Evolutionary conservation across 1,139 yeast species (phyloP), one percentile per base, ranked within the genome.

Genomic region (Wickerhamomyces sp.): DNA sequence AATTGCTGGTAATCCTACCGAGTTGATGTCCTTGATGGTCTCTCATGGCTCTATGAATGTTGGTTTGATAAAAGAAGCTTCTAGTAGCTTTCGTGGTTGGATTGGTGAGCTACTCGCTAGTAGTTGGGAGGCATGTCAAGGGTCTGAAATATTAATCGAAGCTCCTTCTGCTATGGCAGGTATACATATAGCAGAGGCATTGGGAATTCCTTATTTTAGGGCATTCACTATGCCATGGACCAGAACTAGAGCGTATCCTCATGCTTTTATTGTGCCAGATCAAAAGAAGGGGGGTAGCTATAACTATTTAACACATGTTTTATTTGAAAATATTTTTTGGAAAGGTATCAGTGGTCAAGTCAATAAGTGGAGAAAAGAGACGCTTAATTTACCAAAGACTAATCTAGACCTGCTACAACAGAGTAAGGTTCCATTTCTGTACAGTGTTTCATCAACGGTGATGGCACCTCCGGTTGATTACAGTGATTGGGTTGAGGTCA

Each of bases 201-300:
- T 91, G 47, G 79, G 81, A 15, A 85, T 91, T 44, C 96, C 98
- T 0, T 91, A 91, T 61, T 86, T 87, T 71, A 73, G 98, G 56
- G 97, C 98, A 0, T 93, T 91, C 60, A 93, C 98, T 0, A 91
- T 91, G 98, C 98, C 98, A 0, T 91, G 98, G 98, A 88, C 97
- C 0, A 70, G 96, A 55, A 91, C 98, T 0, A 75, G 95, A 53
- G 95, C 96, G 0, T 91, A 91, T 61, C 97, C 97, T 1, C 97
- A 91, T 69, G 98, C 98, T 0, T 90, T 91, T 55, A 82, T 91
- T 58, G 96, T 89, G 6, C 97, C 98, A 0, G 97, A 89, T 49
- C 95, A 86, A 62, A 88, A 85, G 60, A 78, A 85, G 64, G 96
- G 97, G 9, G 96, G 97, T 1, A 84, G 93, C 6, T 91, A 91